These are phyloP conservation scores for Krasilnikovozyma curviuscula DNA, from an alignment of 768 basidiomycete genomes.

Conservation along the genomic window DNA sequence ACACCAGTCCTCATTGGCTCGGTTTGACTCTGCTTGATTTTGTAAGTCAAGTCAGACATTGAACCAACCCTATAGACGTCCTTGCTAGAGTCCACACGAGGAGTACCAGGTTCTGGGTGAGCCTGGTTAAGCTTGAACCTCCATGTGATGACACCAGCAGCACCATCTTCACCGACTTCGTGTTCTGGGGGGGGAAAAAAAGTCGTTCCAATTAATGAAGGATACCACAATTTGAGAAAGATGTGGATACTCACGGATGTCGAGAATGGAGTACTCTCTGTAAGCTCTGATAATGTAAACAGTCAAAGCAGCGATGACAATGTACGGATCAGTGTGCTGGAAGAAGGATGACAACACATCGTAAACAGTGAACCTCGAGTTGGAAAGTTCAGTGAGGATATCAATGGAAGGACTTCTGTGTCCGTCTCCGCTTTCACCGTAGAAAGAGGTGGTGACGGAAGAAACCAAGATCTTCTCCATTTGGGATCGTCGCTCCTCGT, in stretches of 20 bases:
- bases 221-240: neutral
- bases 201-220: neutral
- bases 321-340: constrained; percentile 61
- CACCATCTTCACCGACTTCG: constrained; percentile 70
- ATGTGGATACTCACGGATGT: constrained; percentile 31
- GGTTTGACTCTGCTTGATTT: constrained; percentile 61
- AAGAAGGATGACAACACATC: constrained; percentile 96
- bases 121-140: constrained; percentile 79
- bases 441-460: constrained; percentile 67
- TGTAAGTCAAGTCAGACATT: constrained; percentile 85
- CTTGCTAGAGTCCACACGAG: constrained; percentile 29
- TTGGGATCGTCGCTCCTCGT: constrained; percentile 78
- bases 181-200: constrained; percentile 37
- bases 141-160: constrained; percentile 78
- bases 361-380: constrained; percentile 89
- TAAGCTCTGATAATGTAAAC: constrained; percentile 33
- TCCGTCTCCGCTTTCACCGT: constrained; percentile 57
- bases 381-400: constrained; percentile 74
- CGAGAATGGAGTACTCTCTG: constrained; percentile 73
- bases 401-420: constrained; percentile 68
- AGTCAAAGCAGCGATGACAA: constrained; percentile 44
- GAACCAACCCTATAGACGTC: constrained; percentile 65
- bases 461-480: constrained; percentile 86
- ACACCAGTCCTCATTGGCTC: constrained; percentile 81
- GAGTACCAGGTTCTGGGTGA: constrained; percentile 33